A percentile compares a stretch with the other conserved stretches of the same genome.
Evolutionary conservation across 2,329 filamentous ascomycete genomes (phyloP).

Genomic region (Exserohilum turcica): DNA sequence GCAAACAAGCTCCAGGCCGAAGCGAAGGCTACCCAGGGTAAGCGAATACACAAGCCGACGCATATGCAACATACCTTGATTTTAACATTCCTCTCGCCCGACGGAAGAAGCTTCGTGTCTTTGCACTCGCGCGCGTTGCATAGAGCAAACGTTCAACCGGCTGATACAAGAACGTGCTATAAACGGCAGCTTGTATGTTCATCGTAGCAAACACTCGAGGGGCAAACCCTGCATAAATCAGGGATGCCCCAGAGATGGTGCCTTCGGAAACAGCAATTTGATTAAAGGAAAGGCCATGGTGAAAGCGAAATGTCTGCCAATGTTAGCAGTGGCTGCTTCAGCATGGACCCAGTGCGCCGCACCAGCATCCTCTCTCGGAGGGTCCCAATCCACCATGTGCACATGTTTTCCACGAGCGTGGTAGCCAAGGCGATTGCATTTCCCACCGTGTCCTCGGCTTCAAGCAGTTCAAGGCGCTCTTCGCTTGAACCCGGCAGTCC

Average conservation of each 20-base stretch:
- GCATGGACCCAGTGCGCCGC: background rate
- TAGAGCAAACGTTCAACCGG: slow-evolving; percentile 38
- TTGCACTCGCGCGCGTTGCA: slow-evolving; percentile 26
- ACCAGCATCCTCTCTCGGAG: slow-evolving; percentile 38
- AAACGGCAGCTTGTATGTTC: slow-evolving; percentile 26
- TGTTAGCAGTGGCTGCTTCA: background rate
- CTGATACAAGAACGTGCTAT: slow-evolving; percentile 27
- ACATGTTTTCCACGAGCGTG: slow-evolving; percentile 34
- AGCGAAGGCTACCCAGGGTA: slow-evolving; percentile 30
- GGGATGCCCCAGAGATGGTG: slow-evolving; percentile 21
- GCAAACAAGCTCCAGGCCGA: slow-evolving; percentile 35
- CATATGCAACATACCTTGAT: slow-evolving; percentile 23
- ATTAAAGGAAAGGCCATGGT: slow-evolving; percentile 27
- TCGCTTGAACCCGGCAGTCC: slow-evolving; percentile 35
- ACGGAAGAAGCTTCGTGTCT: slow-evolving; percentile 27
- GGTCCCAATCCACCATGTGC: slow-evolving; percentile 45
- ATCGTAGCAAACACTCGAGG: slow-evolving; percentile 29
- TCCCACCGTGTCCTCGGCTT: slow-evolving; percentile 39
- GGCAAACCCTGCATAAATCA: slow-evolving; percentile 38
- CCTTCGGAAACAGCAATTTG: slow-evolving; percentile 34
- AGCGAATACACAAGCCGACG: slow-evolving; percentile 1
- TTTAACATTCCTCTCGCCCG: slow-evolving; percentile 28
- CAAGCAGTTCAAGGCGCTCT: slow-evolving; percentile 36
- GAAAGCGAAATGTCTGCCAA: slow-evolving; percentile 36
- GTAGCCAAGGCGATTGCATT: slow-evolving; percentile 31